Conservation (phyloP, 768 basidiomycete species). For the Epithele typhae region DNA sequence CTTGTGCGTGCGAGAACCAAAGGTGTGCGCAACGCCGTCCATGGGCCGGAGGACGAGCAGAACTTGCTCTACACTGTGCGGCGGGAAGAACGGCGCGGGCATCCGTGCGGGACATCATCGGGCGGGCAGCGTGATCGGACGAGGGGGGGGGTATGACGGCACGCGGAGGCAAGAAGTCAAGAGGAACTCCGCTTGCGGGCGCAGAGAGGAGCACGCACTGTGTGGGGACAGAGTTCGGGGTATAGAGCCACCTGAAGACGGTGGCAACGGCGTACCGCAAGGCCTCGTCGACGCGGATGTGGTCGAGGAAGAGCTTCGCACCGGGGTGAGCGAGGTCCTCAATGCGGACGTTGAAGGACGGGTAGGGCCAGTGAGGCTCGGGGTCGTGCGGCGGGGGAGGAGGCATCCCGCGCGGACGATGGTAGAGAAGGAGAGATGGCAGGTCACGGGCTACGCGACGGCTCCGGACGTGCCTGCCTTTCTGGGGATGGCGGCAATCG, state of each 20-base stretch:
- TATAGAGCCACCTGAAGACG: conserved; percentile 39
- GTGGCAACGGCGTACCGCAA: conserved; percentile 36
- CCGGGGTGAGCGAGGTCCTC: conserved; percentile 61
- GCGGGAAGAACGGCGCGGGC: background rate
- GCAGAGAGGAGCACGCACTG: conserved; percentile 32
- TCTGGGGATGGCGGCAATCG: too few species aligned
- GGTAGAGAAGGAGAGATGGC: background rate
- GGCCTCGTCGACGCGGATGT: conserved; percentile 38
- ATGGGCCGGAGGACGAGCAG: conserved; percentile 51
- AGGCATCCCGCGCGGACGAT: conserved; percentile 13
- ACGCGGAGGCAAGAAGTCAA: conserved; percentile 13
- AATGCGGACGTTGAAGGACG: conserved; percentile 49
- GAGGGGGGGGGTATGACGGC: background rate
- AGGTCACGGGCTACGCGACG: background rate
- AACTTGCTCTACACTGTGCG: conserved; percentile 48
- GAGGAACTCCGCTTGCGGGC: background rate
- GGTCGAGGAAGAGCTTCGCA: conserved; percentile 48
- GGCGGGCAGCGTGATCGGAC: too few species aligned
- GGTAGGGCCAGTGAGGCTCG: conserved; percentile 46
- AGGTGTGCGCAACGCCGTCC: conserved; percentile 66
- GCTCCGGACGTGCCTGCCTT: too few species aligned
- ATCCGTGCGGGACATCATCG: background rate
- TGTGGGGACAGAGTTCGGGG: conserved; percentile 41
- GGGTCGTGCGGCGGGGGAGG: conserved; percentile 17
- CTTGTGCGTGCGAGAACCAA: conserved; percentile 52